A percentile compares a stretch with the other conserved stretches of the same genome.
Conservation (phyloP, 179 eudicot species). For the Heliamphora pulchella region DNA sequence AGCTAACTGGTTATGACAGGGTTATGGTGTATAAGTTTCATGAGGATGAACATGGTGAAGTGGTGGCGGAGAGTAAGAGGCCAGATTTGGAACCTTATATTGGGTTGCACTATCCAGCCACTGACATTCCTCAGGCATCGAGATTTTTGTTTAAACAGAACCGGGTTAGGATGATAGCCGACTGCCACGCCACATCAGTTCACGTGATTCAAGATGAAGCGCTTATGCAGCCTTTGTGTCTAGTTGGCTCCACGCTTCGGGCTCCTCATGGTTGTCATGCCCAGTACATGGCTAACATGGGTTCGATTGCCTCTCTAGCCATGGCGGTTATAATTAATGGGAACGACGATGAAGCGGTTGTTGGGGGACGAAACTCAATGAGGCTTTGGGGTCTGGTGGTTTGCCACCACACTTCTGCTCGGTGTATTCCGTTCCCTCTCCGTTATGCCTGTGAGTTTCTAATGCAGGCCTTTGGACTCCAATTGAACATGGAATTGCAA, state of each 20-base stretch:
- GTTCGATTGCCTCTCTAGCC: constrained; percentile 75
- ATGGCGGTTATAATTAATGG: constrained; percentile 91
- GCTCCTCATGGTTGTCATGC: constrained; percentile 97
- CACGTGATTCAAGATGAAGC: constrained; percentile 60
- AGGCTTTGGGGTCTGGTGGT: constrained; percentile 95
- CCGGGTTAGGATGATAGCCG: constrained; percentile 89
- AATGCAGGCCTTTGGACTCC: constrained; percentile 96
- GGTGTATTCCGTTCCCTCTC: constrained; percentile 77
- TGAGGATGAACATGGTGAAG: constrained; percentile 98
- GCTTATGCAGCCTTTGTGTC: constrained; percentile 62
- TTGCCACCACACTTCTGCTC: constrained; percentile 86
- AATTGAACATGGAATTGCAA: constrained; percentile 88
- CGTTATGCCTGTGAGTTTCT: constrained; percentile 92
- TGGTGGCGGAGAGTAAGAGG: constrained; percentile 71
- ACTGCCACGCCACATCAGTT: constrained; percentile 68
- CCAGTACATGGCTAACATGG: constrained; percentile 97
- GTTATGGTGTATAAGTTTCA: constrained; percentile 98
- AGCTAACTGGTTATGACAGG: constrained; percentile 88
- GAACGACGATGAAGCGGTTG: constrained; percentile 49
- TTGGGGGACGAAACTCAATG: constrained; percentile 47
- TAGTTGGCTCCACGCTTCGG: constrained; percentile 91
- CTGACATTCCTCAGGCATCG: constrained; percentile 95
- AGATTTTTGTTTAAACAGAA: constrained; percentile 89
- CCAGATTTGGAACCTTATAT: constrained; percentile 78
- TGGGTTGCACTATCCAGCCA: constrained; percentile 95